Evolutionary conservation across 805 yeast genomes (phyloP).

Genomic region (Kodamaea kakaduensis): DNA sequence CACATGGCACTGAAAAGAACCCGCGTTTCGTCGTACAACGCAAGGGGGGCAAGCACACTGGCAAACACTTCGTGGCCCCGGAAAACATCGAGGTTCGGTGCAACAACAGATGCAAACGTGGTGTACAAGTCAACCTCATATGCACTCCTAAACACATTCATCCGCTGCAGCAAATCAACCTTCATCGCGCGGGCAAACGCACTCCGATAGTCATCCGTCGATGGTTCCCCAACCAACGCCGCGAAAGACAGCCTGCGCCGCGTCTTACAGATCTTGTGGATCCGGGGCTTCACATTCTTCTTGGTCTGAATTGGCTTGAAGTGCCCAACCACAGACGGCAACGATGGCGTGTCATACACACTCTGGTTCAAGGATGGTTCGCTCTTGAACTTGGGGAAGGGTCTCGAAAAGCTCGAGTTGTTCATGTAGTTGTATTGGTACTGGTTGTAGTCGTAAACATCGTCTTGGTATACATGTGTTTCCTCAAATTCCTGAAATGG

Average conservation of each 20-base stretch:
- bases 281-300: slow-evolving; percentile 34
- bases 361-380: slow-evolving; percentile 9
- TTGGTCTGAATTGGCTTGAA: slow-evolving; percentile 38
- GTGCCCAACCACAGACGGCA: slow-evolving; percentile 10
- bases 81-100: slow-evolving; percentile 31
- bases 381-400: slow-evolving; percentile 9
- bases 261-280: slow-evolving; percentile 26
- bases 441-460: slow-evolving; percentile 4
- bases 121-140: slow-evolving; percentile 24
- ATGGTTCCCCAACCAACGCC: slow-evolving; percentile 18
- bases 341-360: slow-evolving; percentile 2
- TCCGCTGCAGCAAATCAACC: slow-evolving; percentile 11
- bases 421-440: slow-evolving; percentile 5
- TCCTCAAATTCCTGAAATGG: slow-evolving; percentile 5
- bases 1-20: slow-evolving; percentile 36
- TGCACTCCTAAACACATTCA: slow-evolving; percentile 1
- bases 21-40: slow-evolving; percentile 36
- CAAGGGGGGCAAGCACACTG: slow-evolving; percentile 32
- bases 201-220: slow-evolving; percentile 21
- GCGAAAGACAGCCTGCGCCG: neutral
- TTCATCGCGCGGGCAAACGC: slow-evolving; percentile 23
- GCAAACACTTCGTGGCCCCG: slow-evolving; percentile 26
- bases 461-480: slow-evolving; percentile 4
- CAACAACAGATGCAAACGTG: slow-evolving; percentile 26
- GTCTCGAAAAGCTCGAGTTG: neutral